Conservation (phyloP, 2,329 filamentous ascomycete genomes). For the Cladosporium colombiae region DNA sequence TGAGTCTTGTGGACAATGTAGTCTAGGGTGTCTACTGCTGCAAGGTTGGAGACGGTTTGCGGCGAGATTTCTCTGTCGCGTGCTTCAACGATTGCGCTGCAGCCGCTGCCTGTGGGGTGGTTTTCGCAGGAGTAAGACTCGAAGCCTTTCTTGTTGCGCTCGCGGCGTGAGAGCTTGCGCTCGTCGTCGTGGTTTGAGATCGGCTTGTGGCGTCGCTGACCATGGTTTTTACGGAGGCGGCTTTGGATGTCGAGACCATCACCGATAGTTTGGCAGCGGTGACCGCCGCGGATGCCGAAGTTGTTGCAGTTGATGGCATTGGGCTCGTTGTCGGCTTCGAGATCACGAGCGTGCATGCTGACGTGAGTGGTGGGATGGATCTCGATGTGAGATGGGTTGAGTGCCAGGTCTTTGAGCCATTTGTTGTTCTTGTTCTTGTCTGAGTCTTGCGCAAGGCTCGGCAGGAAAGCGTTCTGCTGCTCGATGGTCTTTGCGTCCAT, state of each 20-base stretch:
- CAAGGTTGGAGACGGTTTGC: neutral
- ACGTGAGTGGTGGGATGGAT: neutral
- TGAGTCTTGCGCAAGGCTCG: neutral
- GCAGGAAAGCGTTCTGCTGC: neutral
- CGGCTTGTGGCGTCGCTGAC: neutral
- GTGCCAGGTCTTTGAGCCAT: neutral
- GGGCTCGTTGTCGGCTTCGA: neutral
- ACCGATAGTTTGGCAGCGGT: neutral
- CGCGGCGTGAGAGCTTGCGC: neutral
- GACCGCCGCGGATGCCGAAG: neutral
- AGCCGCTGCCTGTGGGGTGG: neutral
- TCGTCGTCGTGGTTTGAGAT: neutral
- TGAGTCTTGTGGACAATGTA: neutral
- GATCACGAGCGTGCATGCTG: neutral
- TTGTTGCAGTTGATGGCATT: neutral
- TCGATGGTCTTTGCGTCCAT: neutral
- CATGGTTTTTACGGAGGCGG: neutral
- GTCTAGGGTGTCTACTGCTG: neutral
- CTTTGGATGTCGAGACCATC: neutral
- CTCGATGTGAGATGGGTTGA: constrained; percentile 1
- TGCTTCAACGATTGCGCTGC: neutral
- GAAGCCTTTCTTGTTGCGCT: neutral
- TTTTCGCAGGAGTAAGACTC: neutral
- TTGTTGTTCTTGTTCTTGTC: neutral
- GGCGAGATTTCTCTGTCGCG: neutral